Conservation (phyloP, 2,329 filamentous ascomycete species). For the Neopestalotiopsis clavispora region DNA sequence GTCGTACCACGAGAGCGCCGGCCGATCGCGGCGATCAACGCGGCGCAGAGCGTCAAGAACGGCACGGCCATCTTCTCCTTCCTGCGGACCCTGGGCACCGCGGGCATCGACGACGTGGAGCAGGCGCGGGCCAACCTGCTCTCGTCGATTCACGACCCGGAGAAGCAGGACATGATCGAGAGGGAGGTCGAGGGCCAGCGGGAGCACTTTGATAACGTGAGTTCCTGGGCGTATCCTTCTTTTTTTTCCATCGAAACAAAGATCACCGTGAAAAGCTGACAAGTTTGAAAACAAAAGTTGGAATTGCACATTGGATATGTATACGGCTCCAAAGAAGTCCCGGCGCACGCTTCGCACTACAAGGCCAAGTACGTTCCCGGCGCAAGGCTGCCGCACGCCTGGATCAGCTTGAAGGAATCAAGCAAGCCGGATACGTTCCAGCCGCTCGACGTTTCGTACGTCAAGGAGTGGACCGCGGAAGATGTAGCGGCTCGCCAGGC, state of each 20-base stretch:
- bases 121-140: slow-evolving; percentile 36
- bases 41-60: slow-evolving; percentile 48
- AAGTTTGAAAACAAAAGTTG: slow-evolving; percentile 25
- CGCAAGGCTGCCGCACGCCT: slow-evolving; percentile 45
- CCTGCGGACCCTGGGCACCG: slow-evolving; percentile 42
- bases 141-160: slow-evolving; percentile 33
- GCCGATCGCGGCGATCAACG: slow-evolving; percentile 44
- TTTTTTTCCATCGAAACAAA: background rate
- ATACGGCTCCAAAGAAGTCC: slow-evolving; percentile 39
- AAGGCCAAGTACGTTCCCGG: slow-evolving; percentile 41
- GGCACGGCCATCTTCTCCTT: slow-evolving; percentile 46
- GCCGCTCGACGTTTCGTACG: slow-evolving; percentile 40
- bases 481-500: slow-evolving; percentile 33
- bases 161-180: slow-evolving; percentile 35
- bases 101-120: slow-evolving; percentile 33
- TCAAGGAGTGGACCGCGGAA: slow-evolving; percentile 34
- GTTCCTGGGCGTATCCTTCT: background rate
- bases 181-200: slow-evolving; percentile 40
- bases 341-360: slow-evolving; percentile 42
- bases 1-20: slow-evolving; percentile 43
- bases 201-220: slow-evolving; percentile 47
- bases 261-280: background rate
- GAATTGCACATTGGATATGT: slow-evolving; percentile 50
- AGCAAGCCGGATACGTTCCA: slow-evolving; percentile 16
- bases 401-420: slow-evolving; percentile 32